Percentiles rank a stretch among this genome's conserved stretches.
These are phyloP conservation scores for Sporormia fimetaria DNA, from an alignment of 495 filamentous ascomycete species.

Conservation along the genomic window DNA sequence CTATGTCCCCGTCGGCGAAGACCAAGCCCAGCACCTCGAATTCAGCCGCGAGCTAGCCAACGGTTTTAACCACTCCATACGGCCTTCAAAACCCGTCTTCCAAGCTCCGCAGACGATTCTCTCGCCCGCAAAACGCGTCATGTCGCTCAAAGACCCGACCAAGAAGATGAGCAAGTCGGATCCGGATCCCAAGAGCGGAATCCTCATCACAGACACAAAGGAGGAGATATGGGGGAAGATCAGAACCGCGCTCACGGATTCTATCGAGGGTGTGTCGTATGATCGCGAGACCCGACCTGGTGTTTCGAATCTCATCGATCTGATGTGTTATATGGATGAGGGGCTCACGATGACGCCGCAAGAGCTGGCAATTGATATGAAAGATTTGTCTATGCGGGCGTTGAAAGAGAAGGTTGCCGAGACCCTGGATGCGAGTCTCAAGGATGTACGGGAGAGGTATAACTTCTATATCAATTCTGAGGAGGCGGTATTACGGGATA, in stretches of 20 bases:
- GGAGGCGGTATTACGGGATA: constrained; percentile 36
- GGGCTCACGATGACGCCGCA: constrained; percentile 34
- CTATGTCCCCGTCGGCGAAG: constrained; percentile 90
- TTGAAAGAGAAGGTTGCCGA: constrained; percentile 56
- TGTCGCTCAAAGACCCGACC: constrained; percentile 68
- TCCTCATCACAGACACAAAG: constrained; percentile 63
- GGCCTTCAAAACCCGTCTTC: constrained; percentile 38
- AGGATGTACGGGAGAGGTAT: constrained; percentile 52
- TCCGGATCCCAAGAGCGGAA: constrained; percentile 53
- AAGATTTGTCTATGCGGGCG: constrained; percentile 41
- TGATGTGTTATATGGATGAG: constrained; percentile 54
- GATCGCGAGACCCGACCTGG: constrained; percentile 62
- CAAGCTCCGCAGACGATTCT: constrained; percentile 61
- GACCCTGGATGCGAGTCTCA: constrained; percentile 44
- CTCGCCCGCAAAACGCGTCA: constrained; percentile 68
- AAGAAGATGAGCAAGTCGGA: constrained; percentile 94
- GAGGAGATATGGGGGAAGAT: constrained; percentile 55
- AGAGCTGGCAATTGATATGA: constrained; percentile 45
- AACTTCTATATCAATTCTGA: constrained; percentile 40
- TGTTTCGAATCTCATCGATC: constrained; percentile 72
- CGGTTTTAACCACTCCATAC: constrained; percentile 70
- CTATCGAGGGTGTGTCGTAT: constrained; percentile 49
- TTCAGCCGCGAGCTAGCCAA: constrained; percentile 73
- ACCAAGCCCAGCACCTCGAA: constrained; percentile 88
- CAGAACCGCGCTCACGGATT: constrained; percentile 67